Evolutionary conservation across 2,329 filamentous ascomycete genomes (phyloP).

Genomic region (Mycogone perniciosa): DNA sequence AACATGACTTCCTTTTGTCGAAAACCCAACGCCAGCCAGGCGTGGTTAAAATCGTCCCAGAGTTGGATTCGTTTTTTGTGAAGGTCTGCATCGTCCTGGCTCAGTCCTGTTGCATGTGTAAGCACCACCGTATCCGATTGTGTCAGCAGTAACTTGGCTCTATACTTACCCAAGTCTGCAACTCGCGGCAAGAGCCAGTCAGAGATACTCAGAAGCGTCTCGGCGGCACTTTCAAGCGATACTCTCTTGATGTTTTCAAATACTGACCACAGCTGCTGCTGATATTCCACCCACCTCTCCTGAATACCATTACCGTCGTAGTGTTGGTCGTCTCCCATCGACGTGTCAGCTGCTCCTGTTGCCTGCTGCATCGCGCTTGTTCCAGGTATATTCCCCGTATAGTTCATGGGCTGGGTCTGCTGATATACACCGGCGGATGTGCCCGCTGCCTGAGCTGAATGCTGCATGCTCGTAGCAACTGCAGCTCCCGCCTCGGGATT

Average conservation of each 20-base stretch:
- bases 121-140: constrained; percentile 12
- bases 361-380: constrained; percentile 40
- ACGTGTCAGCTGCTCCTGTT: constrained; percentile 34
- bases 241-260: constrained; percentile 63
- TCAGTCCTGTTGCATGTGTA: constrained; percentile 57
- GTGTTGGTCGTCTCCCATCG: constrained; percentile 50
- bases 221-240: constrained; percentile 43
- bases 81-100: constrained; percentile 71
- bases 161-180: constrained; percentile 46
- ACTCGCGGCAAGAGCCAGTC: constrained; percentile 52
- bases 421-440: constrained; percentile 57
- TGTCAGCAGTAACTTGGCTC: neutral
- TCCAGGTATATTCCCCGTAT: constrained; percentile 40
- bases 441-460: constrained; percentile 42
- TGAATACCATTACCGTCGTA: constrained; percentile 53
- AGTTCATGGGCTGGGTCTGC: constrained; percentile 52
- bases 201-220: constrained; percentile 47
- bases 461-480: constrained; percentile 48
- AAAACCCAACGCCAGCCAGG: constrained; percentile 79
- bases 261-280: constrained; percentile 55
- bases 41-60: constrained; percentile 92
- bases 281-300: constrained; percentile 62
- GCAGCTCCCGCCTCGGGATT: constrained; percentile 36
- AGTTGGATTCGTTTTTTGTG: constrained; percentile 72
- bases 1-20: constrained; percentile 72